Percentiles rank a stretch among this genome's conserved stretches.
Conservation (phyloP, 2,329 filamentous ascomycete species). For the Colletotrichum salicis region DNA sequence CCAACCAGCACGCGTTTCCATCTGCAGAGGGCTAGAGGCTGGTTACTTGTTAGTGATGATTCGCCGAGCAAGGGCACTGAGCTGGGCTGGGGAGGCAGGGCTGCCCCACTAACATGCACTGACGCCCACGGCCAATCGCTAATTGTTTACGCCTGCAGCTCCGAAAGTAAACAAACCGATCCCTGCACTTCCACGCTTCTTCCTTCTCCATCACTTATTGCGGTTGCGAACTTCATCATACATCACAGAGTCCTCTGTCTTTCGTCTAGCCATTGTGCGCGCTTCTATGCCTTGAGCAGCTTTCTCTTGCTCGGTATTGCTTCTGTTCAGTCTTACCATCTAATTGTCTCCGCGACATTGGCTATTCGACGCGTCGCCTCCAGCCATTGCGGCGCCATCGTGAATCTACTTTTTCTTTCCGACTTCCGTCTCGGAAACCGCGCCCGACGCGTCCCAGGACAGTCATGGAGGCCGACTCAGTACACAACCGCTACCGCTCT, state of each 20-base stretch:
- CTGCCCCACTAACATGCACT: slow-evolving; percentile 27
- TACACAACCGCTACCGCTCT: slow-evolving; percentile 55
- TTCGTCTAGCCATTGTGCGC: slow-evolving; percentile 26
- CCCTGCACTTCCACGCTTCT: slow-evolving; percentile 31
- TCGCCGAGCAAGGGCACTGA: slow-evolving; percentile 24
- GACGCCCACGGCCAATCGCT: slow-evolving; percentile 20
- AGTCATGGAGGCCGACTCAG: slow-evolving; percentile 53
- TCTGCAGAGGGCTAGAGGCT: neutral
- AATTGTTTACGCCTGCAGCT: slow-evolving; percentile 34
- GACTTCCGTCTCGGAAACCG: slow-evolving; percentile 27
- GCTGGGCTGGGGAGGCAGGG: neutral
- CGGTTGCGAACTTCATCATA: slow-evolving; percentile 6
- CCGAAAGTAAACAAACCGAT: slow-evolving; percentile 36
- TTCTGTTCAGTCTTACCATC: slow-evolving; percentile 32
- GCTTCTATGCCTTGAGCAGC: slow-evolving; percentile 29
- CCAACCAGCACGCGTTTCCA: slow-evolving; percentile 24
- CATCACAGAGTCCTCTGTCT: slow-evolving; percentile 18
- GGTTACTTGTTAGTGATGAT: slow-evolving; percentile 4
- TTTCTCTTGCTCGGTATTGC: slow-evolving; percentile 32
- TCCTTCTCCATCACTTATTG: slow-evolving; percentile 20
- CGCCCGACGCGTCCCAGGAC: slow-evolving; percentile 31
- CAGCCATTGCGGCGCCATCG: slow-evolving; percentile 16
- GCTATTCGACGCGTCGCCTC: slow-evolving; percentile 21
- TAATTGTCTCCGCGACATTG: neutral
- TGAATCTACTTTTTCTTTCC: slow-evolving; percentile 22